Base-by-base conservation (phyloP, 352 stramenopile genomes). In the Pythium grandisporangium region DNA sequence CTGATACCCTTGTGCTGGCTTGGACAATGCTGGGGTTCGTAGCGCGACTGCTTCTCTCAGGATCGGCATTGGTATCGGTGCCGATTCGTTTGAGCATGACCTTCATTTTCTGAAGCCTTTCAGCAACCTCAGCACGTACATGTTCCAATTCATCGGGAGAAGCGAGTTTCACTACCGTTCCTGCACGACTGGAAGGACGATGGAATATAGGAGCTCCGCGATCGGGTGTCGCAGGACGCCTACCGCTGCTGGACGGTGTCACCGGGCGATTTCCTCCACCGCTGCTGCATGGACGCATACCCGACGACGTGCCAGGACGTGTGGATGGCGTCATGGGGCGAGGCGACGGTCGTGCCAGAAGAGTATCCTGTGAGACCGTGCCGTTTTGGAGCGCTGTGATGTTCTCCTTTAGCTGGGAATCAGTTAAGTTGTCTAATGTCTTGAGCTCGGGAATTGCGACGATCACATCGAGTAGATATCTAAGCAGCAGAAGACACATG, bases 21-120 rank as follows among this genome's bases (percentile, higher is more conserved):
- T n/a, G n/a, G n/a, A n/a, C n/a, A n/a, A n/a, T n/a, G n/a, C n/a
- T n/a, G n/a, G n/a, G n/a, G n/a, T n/a, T n/a, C n/a, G n/a, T n/a
- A n/a, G n/a, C n/a, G n/a, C n/a, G n/a, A n/a, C n/a, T n/a, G n/a
- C n/a, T 32, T 14, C 14, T 32, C 8, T 32, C 14, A 14, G 19
- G 13, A 3, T 48, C 29, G 10, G 26, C 34, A 21, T 42, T 55
- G n/a, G n/a, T n/a, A n/a, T n/a, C n/a, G n/a, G n/a, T n/a, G 0
- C 52, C 66, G 0, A 83, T 48, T 13, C 64, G 66, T 30, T 63
- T 42, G 19, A 87, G 44, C 41, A 87, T 50, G 1, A 54, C 42
- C 24, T 77, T 82, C 55, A 87, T 75, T 37, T 70, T 79, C 13
- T 79, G 51, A 3, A 87, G 50, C 2, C 69, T 61, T 38, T 70